These are phyloP conservation scores for Scenedesmus sp. DNA, from an alignment of 163 green algal genomes.

Conservation along the genomic window DNA sequence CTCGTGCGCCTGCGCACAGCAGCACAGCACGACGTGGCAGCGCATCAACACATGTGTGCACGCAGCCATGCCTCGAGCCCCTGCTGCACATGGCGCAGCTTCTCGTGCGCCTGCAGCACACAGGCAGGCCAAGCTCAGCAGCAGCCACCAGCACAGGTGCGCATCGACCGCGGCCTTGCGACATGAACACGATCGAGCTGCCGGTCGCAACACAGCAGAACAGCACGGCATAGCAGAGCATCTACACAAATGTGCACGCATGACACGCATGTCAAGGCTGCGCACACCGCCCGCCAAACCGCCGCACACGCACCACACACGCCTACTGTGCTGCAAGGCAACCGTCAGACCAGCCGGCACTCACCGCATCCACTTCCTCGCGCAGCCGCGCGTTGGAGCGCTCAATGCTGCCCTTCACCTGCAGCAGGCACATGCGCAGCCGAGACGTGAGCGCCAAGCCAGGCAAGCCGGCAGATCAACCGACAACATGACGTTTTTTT, in stretches of 20 bases:
- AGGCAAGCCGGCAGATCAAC: neutral
- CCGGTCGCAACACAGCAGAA: too few relatives aligned
- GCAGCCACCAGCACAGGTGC: too few relatives aligned
- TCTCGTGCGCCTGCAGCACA: neutral
- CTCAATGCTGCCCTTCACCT: neutral
- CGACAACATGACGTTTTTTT: too few relatives aligned
- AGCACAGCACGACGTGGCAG: neutral
- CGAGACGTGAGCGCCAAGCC: neutral
- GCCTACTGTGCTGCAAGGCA: neutral
- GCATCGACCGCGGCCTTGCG: too few relatives aligned
- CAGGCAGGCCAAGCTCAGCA: too few relatives aligned
- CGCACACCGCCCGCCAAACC: too few relatives aligned
- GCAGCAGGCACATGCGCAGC: neutral
- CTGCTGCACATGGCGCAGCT: neutral
- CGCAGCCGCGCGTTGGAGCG: neutral
- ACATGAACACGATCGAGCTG: too few relatives aligned
- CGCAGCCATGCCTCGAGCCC: neutral
- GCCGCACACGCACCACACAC: neutral
- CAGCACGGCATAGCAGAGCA: too few relatives aligned
- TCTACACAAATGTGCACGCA: too few relatives aligned
- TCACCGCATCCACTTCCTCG: slow-evolving; percentile 28
- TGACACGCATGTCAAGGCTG: neutral
- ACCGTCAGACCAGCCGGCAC: neutral
- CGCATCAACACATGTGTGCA: neutral
- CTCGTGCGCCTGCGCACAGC: neutral